Evolutionary conservation across 1,139 yeast genomes (phyloP).

Genomic region (Yamadazyma songkhlaensis): DNA sequence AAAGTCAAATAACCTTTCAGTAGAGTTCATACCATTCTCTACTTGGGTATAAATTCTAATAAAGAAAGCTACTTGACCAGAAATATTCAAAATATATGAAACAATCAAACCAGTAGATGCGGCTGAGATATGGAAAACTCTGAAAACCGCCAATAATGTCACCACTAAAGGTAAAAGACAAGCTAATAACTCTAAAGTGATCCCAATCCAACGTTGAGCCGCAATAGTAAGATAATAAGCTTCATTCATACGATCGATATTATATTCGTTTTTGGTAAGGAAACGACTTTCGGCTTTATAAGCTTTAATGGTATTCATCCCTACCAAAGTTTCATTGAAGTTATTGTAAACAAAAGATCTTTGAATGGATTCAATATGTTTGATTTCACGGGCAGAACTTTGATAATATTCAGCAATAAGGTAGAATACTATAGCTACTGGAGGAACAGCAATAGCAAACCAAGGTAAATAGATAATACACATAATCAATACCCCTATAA

Average conservation of each 20-base stretch:
- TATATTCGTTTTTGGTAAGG: conserved; percentile 43
- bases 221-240: conserved; percentile 69
- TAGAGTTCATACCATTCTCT: conserved; percentile 84
- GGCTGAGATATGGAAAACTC: conserved; percentile 62
- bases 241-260: conserved; percentile 68
- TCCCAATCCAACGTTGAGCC: conserved; percentile 77
- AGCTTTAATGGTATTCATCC: conserved; percentile 69
- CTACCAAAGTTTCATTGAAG: conserved; percentile 73
- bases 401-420: conserved; percentile 51
- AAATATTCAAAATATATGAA: conserved; percentile 56
- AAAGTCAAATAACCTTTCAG: conserved; percentile 73
- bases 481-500: conserved; percentile 63
- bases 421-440: conserved; percentile 24
- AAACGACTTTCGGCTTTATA: conserved; percentile 54
- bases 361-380: conserved; percentile 74
- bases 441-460: conserved; percentile 29
- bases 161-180: conserved; percentile 47
- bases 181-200: conserved; percentile 62
- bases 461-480: conserved; percentile 75
- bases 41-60: conserved; percentile 64
- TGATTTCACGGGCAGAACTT: conserved; percentile 75
- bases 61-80: conserved; percentile 50
- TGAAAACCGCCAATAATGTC: conserved; percentile 62
- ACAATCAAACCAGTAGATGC: conserved; percentile 73
- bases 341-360: conserved; percentile 76